Conservation (phyloP, 2,329 filamentous ascomycete species). For the Didymella keratinophila region DNA sequence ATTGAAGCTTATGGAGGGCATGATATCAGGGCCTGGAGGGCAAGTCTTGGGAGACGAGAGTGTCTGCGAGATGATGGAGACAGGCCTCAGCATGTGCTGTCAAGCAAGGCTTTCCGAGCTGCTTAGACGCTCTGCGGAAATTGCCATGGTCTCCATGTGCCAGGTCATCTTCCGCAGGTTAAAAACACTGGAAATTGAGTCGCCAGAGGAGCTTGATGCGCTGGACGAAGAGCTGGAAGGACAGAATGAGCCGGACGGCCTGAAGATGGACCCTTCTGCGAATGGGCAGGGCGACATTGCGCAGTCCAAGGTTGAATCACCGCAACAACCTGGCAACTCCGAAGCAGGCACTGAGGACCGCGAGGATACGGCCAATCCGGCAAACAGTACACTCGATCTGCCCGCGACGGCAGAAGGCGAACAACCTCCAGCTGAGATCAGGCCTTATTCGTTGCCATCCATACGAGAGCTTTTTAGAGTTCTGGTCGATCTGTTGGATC, state of each 20-base stretch:
- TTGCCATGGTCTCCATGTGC: conserved; percentile 98
- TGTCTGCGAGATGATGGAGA: conserved; percentile 99
- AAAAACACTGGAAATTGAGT: conserved; percentile 83
- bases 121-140: conserved; percentile 88
- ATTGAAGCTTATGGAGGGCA: conserved; percentile 96
- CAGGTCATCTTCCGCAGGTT: conserved; percentile 96
- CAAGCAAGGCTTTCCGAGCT: conserved; percentile 91
- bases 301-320: conserved; percentile 46
- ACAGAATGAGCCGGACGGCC: conserved; percentile 68
- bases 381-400: conserved; percentile 55
- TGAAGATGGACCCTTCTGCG: conserved; percentile 84
- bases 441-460: conserved; percentile 91
- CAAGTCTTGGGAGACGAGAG: conserved; percentile 96
- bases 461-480: conserved; percentile 95
- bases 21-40: conserved; percentile 92
- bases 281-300: conserved; percentile 65
- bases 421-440: conserved; percentile 65
- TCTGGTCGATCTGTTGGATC: conserved; percentile 90
- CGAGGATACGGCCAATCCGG: conserved; percentile 50
- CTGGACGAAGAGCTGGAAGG: conserved; percentile 72
- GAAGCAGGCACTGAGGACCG: conserved; percentile 48
- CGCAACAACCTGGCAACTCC: conserved; percentile 42
- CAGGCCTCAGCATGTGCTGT: conserved; percentile 95
- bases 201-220: conserved; percentile 70
- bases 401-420: conserved; percentile 53